Evolutionary conservation across 495 filamentous ascomycete genomes (phyloP), one percentile per base, ranked within the genome.

Genomic region (Penicillium nucicola): DNA sequence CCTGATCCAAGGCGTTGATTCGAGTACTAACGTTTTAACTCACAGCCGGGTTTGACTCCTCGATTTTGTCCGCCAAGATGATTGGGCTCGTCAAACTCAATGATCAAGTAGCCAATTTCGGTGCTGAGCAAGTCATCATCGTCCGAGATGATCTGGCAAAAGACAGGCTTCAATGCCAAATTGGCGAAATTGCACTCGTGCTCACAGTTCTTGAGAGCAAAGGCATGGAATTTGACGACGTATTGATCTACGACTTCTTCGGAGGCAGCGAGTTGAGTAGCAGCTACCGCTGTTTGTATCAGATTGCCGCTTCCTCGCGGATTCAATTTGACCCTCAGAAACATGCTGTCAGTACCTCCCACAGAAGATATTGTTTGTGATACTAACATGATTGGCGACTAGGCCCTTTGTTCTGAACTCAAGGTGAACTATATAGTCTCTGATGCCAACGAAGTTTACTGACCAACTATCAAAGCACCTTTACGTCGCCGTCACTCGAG

Each of bases 221-320:
- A 35, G 73, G 73, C 7, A 77, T 77, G 73, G 73, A 77, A 41
- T 77, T 77, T 42, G 70, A 77, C 4, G 73, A 72, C 41, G 69
- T 72, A 0, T 43, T 72, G 11, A 17, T 72, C 1, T 67, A 55
- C 36, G 60, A 72, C 35, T 70, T 70, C 13, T 70, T 72, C 35
- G 45, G 55, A 4, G 30, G 32, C n/a, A 57, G 55, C 37, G 55
- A 34, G 0, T 40, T 57, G 15, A 50, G 55, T 1, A 57, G 55
- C 34, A 57, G 50, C 31, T 57, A 57, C 18, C 55, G 55, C 17
- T 53, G 50, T n/a, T 25, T 57, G 14, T 13, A 53, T 20, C 56
- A 43, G 25, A 33, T 31, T 7, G 44, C n/a, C 14, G 51, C 34
- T 14, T 15, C 9, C 15, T 15, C 19, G n/a, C 32, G 31, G 19